phyloP scores from a whole-genome alignment of 1,284 basidiomycete species.

The Heliocybe sulcata region DNA sequence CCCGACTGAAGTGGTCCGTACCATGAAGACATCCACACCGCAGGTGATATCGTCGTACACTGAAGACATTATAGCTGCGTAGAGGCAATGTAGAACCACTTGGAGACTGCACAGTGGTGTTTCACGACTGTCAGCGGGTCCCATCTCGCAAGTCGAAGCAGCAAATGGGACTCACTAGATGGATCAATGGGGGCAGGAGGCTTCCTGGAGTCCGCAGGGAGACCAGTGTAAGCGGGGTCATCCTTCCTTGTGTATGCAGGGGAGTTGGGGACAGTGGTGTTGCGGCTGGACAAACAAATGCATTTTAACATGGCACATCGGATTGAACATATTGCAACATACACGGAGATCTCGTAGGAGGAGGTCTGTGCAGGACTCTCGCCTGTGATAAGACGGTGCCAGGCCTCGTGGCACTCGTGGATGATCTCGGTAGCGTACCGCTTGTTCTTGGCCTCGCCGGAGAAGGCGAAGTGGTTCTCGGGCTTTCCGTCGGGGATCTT shows the following conservation, averaged over 20 bases:
- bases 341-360: slow-evolving; percentile 78
- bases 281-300: slow-evolving; percentile 43
- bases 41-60: not conserved
- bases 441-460: slow-evolving; percentile 99
- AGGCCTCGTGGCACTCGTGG: slow-evolving; percentile 98
- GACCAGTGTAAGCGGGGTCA: slow-evolving; percentile 56
- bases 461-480: slow-evolving; percentile 99
- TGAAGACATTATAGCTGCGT: slow-evolving; percentile 50
- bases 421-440: slow-evolving; percentile 99
- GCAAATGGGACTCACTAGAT: slow-evolving; percentile 55
- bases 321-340: slow-evolving; percentile 22
- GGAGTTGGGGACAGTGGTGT: slow-evolving; percentile 68
- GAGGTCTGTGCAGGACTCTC: slow-evolving; percentile 69
- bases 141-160: slow-evolving; percentile 20
- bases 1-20: too few species aligned
- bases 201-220: slow-evolving; percentile 79
- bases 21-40: not conserved
- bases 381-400: slow-evolving; percentile 89
- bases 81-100: slow-evolving; percentile 87
- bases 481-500: slow-evolving; percentile 99
- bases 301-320: slow-evolving; percentile 5
- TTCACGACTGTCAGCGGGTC: too few species aligned
- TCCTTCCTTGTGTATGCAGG: slow-evolving; percentile 60
- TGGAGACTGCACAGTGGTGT: slow-evolving; percentile 50
- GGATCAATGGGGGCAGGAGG: slow-evolving; percentile 84